Base-by-base conservation (phyloP, 2,329 filamentous ascomycete genomes). In the Aspergillus sp. region DNA sequence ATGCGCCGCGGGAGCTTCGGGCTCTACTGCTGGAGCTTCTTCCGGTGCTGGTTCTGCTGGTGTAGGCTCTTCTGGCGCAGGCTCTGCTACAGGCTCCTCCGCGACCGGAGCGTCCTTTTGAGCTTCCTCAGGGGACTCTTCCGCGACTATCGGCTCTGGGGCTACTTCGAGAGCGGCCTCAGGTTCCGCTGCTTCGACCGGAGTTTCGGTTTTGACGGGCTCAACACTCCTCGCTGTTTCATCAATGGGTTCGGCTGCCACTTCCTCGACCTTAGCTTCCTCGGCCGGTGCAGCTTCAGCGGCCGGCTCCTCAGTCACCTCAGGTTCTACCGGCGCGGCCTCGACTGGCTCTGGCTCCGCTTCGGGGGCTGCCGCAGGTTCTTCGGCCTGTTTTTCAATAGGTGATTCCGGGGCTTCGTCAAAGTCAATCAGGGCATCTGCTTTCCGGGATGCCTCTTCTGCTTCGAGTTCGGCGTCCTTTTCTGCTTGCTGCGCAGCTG, bases 381-480 rank as follows among this genome's bases (percentile, higher is more conserved):
- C 9, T 45, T 45, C 41, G 20, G 20, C 22, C 41, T n/a, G 15
- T 42, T 53, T 54, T n/a, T 65, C 63, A 12, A 45, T 58, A 4
- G 51, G 51, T 6, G 42, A 39, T 3, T 53, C 55, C 12, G 56
- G 57, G 12, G 53, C 59, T 6, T 61, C 57, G 48, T 51, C 54
- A 49, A 60, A 41, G 11, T 63, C 57, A 46, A 59, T 55, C 15
- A 60, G 30, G 7, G 33, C 48, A 8, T 57, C 47, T 51, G 50
- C 61, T 37, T 53, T 56, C 9, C 44, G 48, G 19, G 59, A 58
- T 3, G 40, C 58, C 22, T 65, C 66, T 44, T 61, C 64, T 51
- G 68, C 66, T 27, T 68, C 68, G 20, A 67, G 65, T 51, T 68
- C 60, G 6, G 70, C 68, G 7, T 72, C 70, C 48, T 74, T 70